phyloP scores from a whole-genome alignment of 2,329 filamentous ascomycete genomes.

The Paecilomyces variotii region DNA sequence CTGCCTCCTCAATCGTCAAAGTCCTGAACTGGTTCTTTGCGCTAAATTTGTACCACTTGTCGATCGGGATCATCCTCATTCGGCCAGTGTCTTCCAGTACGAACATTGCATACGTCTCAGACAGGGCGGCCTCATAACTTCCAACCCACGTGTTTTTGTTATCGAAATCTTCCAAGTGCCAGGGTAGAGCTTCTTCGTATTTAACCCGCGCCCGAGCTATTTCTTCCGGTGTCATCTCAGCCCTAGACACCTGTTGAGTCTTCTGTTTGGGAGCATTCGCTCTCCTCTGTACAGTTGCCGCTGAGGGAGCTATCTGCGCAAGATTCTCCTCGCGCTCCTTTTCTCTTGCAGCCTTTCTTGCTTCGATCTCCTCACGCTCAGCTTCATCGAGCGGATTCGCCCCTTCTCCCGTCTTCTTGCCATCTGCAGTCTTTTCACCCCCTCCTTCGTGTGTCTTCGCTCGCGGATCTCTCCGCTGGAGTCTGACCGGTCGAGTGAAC shows the following conservation, averaged over 20 bases:
- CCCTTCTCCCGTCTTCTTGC: constrained; percentile 28
- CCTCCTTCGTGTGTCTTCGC: constrained; percentile 50
- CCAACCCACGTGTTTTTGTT: constrained; percentile 92
- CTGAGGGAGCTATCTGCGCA: constrained; percentile 84
- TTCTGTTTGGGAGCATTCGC: constrained; percentile 64
- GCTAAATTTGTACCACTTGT: constrained; percentile 79
- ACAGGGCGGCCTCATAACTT: constrained; percentile 80
- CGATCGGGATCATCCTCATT: constrained; percentile 81
- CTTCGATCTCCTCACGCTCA: constrained; percentile 52
- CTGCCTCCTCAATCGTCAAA: constrained; percentile 74
- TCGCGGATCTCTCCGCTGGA: constrained; percentile 82
- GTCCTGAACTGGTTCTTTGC: constrained; percentile 57
- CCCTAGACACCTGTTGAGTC: constrained; percentile 74
- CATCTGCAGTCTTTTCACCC: constrained; percentile 33
- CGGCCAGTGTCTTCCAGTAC: constrained; percentile 61
- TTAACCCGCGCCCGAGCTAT: constrained; percentile 56
- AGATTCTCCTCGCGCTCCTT: constrained; percentile 79
- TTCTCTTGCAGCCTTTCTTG: constrained; percentile 65
- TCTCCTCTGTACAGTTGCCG: constrained; percentile 61
- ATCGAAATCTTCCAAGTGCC: constrained; percentile 95
- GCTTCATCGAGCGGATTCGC: constrained; percentile 56
- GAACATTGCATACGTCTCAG: constrained; percentile 70
- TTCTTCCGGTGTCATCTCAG: constrained; percentile 69
- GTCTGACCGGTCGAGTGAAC: constrained; percentile 77
- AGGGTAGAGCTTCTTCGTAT: constrained; percentile 92